Percentiles rank a stretch among this genome's conserved stretches.
These are phyloP conservation scores for Aristolochia contorta DNA, from an alignment of 164 flowering plant species.

Conservation along the genomic window DNA sequence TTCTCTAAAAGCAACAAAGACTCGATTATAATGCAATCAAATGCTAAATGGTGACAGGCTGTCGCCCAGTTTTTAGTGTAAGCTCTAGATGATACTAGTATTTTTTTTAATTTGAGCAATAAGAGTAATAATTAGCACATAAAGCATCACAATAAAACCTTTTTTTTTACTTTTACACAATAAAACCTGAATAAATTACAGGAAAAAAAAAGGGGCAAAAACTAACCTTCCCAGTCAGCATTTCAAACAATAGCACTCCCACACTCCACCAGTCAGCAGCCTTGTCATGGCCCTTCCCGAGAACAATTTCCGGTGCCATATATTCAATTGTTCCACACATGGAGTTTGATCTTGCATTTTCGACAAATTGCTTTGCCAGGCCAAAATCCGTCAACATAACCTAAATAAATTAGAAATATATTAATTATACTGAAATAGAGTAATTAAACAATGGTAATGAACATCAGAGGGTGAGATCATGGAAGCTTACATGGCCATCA, in stretches of 20 bases:
- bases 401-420: slow-evolving; percentile 18
- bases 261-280: slow-evolving; percentile 99
- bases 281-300: slow-evolving; percentile 87
- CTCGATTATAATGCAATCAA: not conserved
- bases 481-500: slow-evolving; percentile 76
- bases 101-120: not conserved
- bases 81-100: not conserved
- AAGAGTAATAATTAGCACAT: too few relatives aligned
- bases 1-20: not conserved
- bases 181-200: not conserved
- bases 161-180: too few relatives aligned
- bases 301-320: slow-evolving; percentile 91
- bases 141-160: too few relatives aligned
- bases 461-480: not conserved
- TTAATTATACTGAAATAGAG: not conserved
- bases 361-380: slow-evolving; percentile 76
- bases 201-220: too few relatives aligned
- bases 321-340: slow-evolving; percentile 89
- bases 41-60: not conserved
- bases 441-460: not conserved
- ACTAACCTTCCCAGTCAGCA: slow-evolving; percentile 91
- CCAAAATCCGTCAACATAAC: slow-evolving; percentile 94
- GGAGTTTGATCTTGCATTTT: slow-evolving; percentile 70
- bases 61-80: too few relatives aligned
- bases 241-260: slow-evolving; percentile 74